Percentiles rank a stretch among this genome's conserved stretches.
Conservation (phyloP, 2,329 filamentous ascomycete species). For the Dryadomyces quercus-mongolicae region DNA sequence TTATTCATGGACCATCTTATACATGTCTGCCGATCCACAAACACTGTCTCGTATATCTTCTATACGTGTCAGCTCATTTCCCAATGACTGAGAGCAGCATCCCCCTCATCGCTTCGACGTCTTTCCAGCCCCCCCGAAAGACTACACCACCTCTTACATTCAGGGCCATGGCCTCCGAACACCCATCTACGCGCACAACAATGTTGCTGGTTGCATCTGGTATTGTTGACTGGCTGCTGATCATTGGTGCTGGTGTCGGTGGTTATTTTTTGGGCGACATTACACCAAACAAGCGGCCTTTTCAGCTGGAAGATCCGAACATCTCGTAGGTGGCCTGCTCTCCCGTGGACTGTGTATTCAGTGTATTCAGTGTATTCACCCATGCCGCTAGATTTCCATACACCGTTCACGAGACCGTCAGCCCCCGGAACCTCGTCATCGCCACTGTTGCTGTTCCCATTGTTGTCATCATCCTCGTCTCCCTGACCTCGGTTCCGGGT, state of each 20-base stretch:
- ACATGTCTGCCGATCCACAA: neutral
- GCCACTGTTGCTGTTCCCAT: conserved; percentile 53
- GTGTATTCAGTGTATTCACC: no score
- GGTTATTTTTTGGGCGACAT: conserved; percentile 47
- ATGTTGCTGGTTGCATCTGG: conserved; percentile 48
- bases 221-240: conserved; percentile 60
- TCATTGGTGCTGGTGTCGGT: conserved; percentile 45
- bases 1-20: no score
- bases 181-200: neutral
- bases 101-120: neutral
- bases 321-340: conserved; percentile 49
- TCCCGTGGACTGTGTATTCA: no score
- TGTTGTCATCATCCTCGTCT: conserved; percentile 54
- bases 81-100: conserved; percentile 9
- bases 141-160: neutral
- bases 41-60: neutral
- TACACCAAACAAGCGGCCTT: conserved; percentile 56
- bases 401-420: conserved; percentile 58
- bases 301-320: conserved; percentile 58
- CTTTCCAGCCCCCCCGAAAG: no score
- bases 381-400: conserved; percentile 50
- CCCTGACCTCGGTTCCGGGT: conserved; percentile 60
- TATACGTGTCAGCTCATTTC: neutral
- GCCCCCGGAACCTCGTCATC: conserved; percentile 51
- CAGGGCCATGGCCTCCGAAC: neutral